Evolutionary conservation across 129 eudicot species (phyloP).

Genomic region (Flaveria robusta): DNA sequence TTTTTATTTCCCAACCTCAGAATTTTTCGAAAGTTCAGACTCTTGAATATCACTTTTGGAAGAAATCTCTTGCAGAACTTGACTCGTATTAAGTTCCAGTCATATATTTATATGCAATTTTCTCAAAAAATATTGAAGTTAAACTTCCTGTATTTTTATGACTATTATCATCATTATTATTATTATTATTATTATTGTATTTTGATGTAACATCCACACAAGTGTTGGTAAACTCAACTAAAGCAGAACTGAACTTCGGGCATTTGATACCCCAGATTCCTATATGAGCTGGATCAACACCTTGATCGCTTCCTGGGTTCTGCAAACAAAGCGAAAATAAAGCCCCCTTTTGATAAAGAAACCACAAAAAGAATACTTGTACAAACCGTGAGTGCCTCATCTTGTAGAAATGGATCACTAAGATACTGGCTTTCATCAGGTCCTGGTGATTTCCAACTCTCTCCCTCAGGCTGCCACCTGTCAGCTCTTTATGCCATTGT

Average conservation of each 20-base stretch:
- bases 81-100: neutral
- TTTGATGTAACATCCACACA: neutral
- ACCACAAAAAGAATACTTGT: constrained; percentile 67
- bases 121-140: neutral
- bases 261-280: constrained; percentile 40
- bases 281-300: constrained; percentile 91
- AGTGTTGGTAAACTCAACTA: neutral
- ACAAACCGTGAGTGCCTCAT: constrained; percentile 79
- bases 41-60: neutral
- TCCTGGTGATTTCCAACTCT: constrained; percentile 89
- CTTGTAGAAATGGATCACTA: constrained; percentile 70
- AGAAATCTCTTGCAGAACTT: neutral
- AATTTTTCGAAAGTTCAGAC: neutral
- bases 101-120: neutral
- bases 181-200: neutral
- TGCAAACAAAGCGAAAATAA: constrained; percentile 71
- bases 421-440: constrained; percentile 96
- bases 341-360: constrained; percentile 71
- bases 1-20: neutral
- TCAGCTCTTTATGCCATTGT: constrained; percentile 77
- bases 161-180: neutral
- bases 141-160: neutral
- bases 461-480: constrained; percentile 63
- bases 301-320: constrained; percentile 79
- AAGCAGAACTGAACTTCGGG: neutral